A percentile compares a stretch with the other conserved stretches of the same genome.
Conservation (phyloP, 768 basidiomycete species). For the Erythrobasidium yunnanense region DNA sequence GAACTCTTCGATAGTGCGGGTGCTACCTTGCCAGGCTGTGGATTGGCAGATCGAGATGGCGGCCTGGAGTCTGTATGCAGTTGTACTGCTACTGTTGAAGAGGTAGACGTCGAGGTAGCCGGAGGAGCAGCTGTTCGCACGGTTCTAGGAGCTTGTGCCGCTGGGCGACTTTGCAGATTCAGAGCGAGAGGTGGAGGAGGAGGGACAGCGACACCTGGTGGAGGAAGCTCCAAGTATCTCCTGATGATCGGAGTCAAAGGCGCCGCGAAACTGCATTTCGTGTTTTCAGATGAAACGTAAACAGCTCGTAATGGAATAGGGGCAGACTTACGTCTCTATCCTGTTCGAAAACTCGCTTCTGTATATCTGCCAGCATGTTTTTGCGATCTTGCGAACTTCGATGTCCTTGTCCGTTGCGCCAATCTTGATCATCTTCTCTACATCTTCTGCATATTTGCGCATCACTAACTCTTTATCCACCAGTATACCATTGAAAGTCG, state of each 20-base stretch:
- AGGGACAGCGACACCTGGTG: conserved; percentile 2
- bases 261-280: conserved; percentile 41
- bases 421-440: conserved; percentile 42
- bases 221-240: conserved; percentile 42
- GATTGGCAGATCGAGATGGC: too few relatives aligned
- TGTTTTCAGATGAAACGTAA: neutral
- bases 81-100: too few relatives aligned
- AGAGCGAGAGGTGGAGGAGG: neutral
- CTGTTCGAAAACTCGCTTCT: conserved; percentile 40
- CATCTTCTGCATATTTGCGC: conserved; percentile 36
- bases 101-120: too few relatives aligned
- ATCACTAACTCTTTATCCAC: conserved; percentile 37
- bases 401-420: conserved; percentile 44
- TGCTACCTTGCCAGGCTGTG: too few relatives aligned
- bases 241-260: conserved; percentile 44
- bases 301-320: neutral
- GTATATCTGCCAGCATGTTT: conserved; percentile 42
- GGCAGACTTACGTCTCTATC: conserved; percentile 42
- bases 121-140: too few relatives aligned
- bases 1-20: too few relatives aligned
- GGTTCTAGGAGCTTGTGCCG: too few relatives aligned
- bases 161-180: too few relatives aligned
- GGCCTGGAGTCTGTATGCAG: too few relatives aligned
- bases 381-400: conserved; percentile 41
- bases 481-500: neutral